These are phyloP conservation scores for Pseudogymnoascus verrucosus DNA, from an alignment of 2,329 filamentous ascomycete genomes.

Conservation along the genomic window DNA sequence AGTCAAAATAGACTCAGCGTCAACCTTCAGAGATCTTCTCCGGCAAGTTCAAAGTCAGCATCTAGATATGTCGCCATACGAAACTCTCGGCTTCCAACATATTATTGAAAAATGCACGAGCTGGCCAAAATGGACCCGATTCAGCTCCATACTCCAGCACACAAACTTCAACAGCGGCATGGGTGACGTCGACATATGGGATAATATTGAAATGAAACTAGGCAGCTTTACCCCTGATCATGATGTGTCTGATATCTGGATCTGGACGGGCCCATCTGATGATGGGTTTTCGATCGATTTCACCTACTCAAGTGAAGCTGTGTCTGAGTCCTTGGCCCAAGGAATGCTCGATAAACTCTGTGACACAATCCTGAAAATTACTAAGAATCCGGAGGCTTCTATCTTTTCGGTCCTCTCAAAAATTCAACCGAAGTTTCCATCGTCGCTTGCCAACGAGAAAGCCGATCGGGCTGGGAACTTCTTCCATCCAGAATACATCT, in stretches of 20 bases:
- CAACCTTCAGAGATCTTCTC: constrained; percentile 33
- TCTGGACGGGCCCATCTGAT: neutral
- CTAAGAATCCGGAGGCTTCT: neutral
- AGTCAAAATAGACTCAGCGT: constrained; percentile 20
- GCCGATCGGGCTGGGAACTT: too few species aligned
- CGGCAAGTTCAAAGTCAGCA: constrained; percentile 37
- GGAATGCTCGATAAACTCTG: neutral
- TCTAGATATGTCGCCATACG: constrained; percentile 35
- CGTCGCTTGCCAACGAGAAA: too few species aligned
- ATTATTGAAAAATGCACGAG: constrained; percentile 25
- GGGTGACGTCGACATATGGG: neutral
- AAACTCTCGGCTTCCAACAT: constrained; percentile 36
- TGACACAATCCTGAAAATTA: neutral
- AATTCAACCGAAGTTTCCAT: too few species aligned
- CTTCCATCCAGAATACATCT: neutral
- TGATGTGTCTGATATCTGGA: neutral
- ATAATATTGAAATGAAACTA: neutral
- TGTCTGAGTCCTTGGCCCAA: neutral
- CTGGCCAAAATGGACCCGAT: constrained; percentile 37
- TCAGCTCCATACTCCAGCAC: constrained; percentile 48
- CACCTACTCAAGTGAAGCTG: neutral
- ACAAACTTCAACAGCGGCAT: constrained; percentile 25
- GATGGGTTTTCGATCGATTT: neutral
- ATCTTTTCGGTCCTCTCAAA: neutral
- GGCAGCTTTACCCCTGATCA: neutral